phyloP scores from a whole-genome alignment of 2,329 filamentous ascomycete genomes.

The Sclerotinia spermophila region DNA sequence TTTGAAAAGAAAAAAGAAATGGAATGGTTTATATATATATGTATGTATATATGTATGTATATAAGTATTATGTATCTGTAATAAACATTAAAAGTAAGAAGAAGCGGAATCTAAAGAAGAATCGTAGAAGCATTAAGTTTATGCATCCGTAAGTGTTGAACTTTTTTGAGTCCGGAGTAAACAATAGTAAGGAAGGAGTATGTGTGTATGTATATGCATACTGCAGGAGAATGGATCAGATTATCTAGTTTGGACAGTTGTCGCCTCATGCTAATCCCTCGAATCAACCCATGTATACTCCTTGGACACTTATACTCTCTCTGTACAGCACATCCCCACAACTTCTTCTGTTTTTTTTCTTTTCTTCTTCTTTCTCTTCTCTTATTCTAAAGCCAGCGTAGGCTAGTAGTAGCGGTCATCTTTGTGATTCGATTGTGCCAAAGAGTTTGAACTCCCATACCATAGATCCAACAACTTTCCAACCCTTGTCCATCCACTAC shows the following conservation, averaged over 20 bases:
- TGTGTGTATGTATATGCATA: constrained; percentile 7
- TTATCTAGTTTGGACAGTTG: constrained; percentile 14
- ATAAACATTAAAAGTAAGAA: background rate
- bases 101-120: background rate
- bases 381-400: too few relatives aligned
- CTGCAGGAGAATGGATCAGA: constrained; percentile 1
- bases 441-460: background rate
- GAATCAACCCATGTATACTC: constrained; percentile 7
- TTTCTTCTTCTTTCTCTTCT: too few relatives aligned
- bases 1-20: background rate
- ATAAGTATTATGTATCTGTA: too few relatives aligned
- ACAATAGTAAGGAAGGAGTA: background rate
- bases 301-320: background rate
- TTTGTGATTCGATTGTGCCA: background rate
- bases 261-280: constrained; percentile 14
- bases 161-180: background rate
- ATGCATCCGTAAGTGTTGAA: background rate
- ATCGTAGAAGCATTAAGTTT: background rate
- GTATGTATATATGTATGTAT: background rate
- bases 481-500: background rate
- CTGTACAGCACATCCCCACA: constrained; percentile 4
- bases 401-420: background rate
- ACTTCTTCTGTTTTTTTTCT: constrained; percentile 7
- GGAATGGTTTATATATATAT: background rate
- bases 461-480: background rate